Evolutionary conservation across 352 stramenopile species (phyloP), one percentile per base, ranked within the genome.

Genomic region (Phytophthora tubulina): DNA sequence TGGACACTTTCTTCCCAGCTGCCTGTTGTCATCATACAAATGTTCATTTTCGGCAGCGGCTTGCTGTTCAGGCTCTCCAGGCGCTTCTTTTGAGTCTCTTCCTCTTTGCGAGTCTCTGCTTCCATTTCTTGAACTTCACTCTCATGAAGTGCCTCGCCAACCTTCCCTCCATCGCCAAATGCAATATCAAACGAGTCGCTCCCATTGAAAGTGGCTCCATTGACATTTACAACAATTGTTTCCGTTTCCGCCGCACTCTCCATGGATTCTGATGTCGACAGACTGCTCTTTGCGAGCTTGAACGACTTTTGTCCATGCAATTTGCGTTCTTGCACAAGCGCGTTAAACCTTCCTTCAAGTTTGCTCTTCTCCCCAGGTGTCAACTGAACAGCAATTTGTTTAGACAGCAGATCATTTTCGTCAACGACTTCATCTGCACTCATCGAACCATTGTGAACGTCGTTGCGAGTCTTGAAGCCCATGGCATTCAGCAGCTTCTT

Each of bases 1-100:
- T 93, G 74, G 0, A 97, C 76, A 38, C 68, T 88, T 62, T 95
- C 88, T 33, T 76, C 78, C 80, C 86, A 92, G 11, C 64, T 90
- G 0, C 91, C 91, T 7, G 77, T 86, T n/a, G 72, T 81, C 57
- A 92, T 74, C 70, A 94, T 80, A 49, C 82, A 89, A 63, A 94
- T 87, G 44, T 89, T 93, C 81, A 94, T 89, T 57, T 72, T 78
- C 9, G 80, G 83, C 11, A 91, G 44, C 27, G 46, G 41, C n/a
- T 52, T 71, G 49, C 54, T 63, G 31, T 60, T 63, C 11, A 78
- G 21, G 44, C 61, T 74, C 38, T 65, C 56, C 11, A 84, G 36
- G 6, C 64, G 44, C 15, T 72, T 70, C 48, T 78, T 63, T 32
- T 81, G 71, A 17, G 15, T 67, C 51, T 74, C 52, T 31, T 79